Base-by-base conservation (phyloP, 345 rosid species). In the Citrus sinensis region DNA sequence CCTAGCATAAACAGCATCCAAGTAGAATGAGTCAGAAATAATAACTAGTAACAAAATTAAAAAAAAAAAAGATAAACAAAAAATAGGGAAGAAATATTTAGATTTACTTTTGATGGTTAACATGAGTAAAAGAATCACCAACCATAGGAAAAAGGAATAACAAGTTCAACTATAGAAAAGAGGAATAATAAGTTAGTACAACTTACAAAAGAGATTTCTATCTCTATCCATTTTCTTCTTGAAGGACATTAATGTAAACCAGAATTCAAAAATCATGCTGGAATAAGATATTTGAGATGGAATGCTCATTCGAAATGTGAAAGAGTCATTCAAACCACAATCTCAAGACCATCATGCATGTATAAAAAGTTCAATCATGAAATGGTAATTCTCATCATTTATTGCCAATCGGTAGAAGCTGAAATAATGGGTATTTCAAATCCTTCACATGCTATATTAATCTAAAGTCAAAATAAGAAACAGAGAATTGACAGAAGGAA, bases 1-100 rank as follows among this genome's bases (percentile, higher is more conserved):
- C 99, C 99, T 96, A 81, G 69, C 64, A 70, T 34, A 79, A 67
- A 81, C 51, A 42, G 37, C 9, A 59, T 76, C 73, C 39, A 55
- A 64, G 17, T 34, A 77, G 76, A 79, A 63, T 42, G 20, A 20
- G 68, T 67, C 49, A 81, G 70, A 70, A 54, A 55, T 25, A 35
- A 55, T 10, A 67, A 54, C 20, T 3, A 27, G 35, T 17, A 2
- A 32, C 1, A 9, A 46, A 7, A 59, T 37, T 37, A 7, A 2
- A 9, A 40, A 20, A 65, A 42, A 51, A 37, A 30, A 13, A 0
- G 29, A 51, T 46, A 39, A 27, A 25, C 60, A 0, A 37, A 81
- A 8, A 42, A 25, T 20, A 60, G 64, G 5, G 6, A 70, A 46
- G n/a, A 2, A 46, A 14, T 62, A n/a, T 40, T 56, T 27, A n/a